phyloP scores from a whole-genome alignment of 2,329 filamentous ascomycete species.

The Cercospora sojina region DNA sequence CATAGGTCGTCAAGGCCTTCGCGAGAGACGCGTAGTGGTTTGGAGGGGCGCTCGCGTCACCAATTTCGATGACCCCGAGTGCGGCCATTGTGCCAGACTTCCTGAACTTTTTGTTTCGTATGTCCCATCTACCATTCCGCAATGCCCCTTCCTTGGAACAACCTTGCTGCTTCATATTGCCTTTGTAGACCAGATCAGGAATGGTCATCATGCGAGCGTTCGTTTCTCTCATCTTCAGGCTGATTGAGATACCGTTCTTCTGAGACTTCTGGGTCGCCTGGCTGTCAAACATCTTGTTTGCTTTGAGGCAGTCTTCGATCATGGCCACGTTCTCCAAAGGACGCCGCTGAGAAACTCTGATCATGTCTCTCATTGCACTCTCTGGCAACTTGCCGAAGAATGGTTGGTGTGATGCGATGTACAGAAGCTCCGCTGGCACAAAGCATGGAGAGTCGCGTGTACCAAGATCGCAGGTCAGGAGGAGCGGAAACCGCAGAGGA shows the following conservation, averaged over 20 bases:
- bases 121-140: conserved; percentile 1
- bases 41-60: neutral
- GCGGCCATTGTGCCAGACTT: neutral
- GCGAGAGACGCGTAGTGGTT: neutral
- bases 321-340: neutral
- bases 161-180: neutral
- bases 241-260: neutral
- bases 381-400: conserved; percentile 5
- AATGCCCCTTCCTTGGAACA: neutral
- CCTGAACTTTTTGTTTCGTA: neutral
- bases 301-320: neutral
- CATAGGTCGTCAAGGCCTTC: neutral
- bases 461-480: conserved; percentile 12
- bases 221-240: neutral
- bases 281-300: neutral
- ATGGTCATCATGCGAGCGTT: neutral
- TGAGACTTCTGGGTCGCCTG: neutral
- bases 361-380: conserved; percentile 7
- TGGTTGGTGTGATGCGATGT: conserved; percentile 13
- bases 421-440: conserved; percentile 15
- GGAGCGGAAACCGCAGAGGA: neutral
- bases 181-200: neutral
- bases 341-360: neutral
- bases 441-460: neutral
- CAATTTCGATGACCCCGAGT: neutral